Base-by-base conservation (phyloP, 2,329 filamentous ascomycete genomes). In the Talaromyces rugulosus region DNA sequence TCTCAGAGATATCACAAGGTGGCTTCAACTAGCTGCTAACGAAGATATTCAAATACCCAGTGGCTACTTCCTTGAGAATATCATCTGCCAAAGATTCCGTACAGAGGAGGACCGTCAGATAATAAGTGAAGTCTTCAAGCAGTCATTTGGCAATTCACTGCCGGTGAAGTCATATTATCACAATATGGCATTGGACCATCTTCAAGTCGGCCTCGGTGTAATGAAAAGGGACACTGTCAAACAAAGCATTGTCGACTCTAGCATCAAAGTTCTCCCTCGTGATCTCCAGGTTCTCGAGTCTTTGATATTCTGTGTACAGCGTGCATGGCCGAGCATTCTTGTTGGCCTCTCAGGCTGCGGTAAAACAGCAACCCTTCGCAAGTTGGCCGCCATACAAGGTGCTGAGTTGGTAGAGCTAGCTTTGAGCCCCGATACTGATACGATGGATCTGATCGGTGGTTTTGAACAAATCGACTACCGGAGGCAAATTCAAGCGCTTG, bases 361-460 rank as follows among this genome's bases (percentile, higher is more conserved):
- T 31, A 99, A 99, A 76, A 94, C 91, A 1, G 85, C 86, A 5
- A 81, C 96, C 5, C 79, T 99, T 14, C 84, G 89, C 63, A 88
- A 94, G 65, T 82, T 96, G 31, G 93, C 95, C n/a, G 88, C 89
- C 12, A 78, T 89, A 28, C 86, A 86, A 50, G 95, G 95, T 28
- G 89, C 89, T 60, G 82, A 87, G 1, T 80, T 98, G 3, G 85
- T 93, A 34, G 89, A 92, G 16, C 91, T 98, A 69, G 88, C 93
- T 0, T 87, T 99, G 77, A 99, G 96, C 72, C 89, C 93, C 6
- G 96, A 99, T 69, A 90, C 96, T 52, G 95, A 99, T 74, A 93
- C 94, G 0, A 96, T 96, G 87, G 95, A 99, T 75, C 85, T 99
- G 61, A 91, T 99, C 61, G 95, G 95, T 70, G 95, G 95, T 0